These are phyloP conservation scores for Tylopilus intermedius DNA, from an alignment of 768 basidiomycete species.

Conservation along the genomic window DNA sequence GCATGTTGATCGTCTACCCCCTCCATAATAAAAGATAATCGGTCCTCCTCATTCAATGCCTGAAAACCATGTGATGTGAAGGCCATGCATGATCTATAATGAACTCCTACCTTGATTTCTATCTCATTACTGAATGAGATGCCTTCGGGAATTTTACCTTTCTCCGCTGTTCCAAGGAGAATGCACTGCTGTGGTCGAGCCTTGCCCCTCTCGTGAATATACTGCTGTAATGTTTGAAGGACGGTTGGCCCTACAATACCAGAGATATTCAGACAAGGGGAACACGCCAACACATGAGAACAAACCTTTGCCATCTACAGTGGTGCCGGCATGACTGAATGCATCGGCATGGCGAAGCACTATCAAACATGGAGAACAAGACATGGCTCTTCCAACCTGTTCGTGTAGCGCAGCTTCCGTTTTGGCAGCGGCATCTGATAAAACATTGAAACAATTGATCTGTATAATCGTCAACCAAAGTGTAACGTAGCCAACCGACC, in stretches of 20 bases:
- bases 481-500: not conserved
- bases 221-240: slow-evolving; percentile 55
- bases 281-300: not conserved
- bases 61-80: slow-evolving; percentile 26
- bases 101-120: slow-evolving; percentile 53
- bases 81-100: not conserved
- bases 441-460: slow-evolving; percentile 82
- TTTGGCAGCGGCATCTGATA: slow-evolving; percentile 72
- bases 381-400: slow-evolving; percentile 69
- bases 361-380: slow-evolving; percentile 81
- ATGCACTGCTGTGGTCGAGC: slow-evolving; percentile 67
- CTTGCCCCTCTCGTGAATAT: slow-evolving; percentile 55
- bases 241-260: slow-evolving; percentile 50
- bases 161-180: slow-evolving; percentile 67
- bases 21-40: slow-evolving; percentile 54
- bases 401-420: slow-evolving; percentile 70
- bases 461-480: slow-evolving; percentile 28
- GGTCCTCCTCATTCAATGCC: slow-evolving; percentile 78
- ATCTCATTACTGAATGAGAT: slow-evolving; percentile 87
- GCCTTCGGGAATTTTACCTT: slow-evolving; percentile 56
- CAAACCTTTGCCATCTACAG: slow-evolving; percentile 51
- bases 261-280: not conserved
- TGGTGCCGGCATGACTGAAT: slow-evolving; percentile 55
- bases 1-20: slow-evolving; percentile 35
- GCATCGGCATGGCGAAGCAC: slow-evolving; percentile 80